These are phyloP conservation scores for Cryptosporidium ubiquitum DNA, from an alignment of 169 alveolate genomes.

Conservation along the genomic window DNA sequence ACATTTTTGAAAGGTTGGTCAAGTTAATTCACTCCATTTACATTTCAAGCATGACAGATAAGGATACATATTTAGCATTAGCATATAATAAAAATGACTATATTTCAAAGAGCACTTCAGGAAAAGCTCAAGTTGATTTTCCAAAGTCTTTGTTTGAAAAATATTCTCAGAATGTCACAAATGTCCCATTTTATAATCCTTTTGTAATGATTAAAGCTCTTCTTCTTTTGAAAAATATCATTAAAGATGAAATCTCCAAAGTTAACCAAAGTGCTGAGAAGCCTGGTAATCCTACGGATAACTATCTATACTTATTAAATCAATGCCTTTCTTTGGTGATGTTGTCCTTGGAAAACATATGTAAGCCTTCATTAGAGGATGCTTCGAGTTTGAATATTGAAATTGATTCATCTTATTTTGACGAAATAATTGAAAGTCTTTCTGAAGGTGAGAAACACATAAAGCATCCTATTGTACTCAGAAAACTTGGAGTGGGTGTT, in stretches of 20 bases:
- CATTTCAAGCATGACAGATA: conserved; percentile 40
- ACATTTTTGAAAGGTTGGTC: neutral
- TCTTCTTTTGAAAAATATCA: conserved; percentile 3
- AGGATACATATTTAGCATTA: conserved; percentile 50
- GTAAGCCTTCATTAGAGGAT: conserved; percentile 13
- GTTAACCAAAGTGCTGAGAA: neutral
- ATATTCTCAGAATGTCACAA: neutral
- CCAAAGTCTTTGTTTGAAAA: neutral
- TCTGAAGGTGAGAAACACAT: neutral
- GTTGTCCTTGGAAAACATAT: conserved; percentile 3
- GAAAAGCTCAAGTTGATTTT: neutral
- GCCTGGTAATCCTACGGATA: neutral
- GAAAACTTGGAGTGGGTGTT: conserved; percentile 27
- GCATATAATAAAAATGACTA: conserved; percentile 43
- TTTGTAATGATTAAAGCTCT: conserved; percentile 32
- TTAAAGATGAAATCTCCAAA: conserved; percentile 1
- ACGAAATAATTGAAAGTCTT: conserved; percentile 30
- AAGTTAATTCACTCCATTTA: conserved; percentile 33
- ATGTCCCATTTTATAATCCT: conserved; percentile 48
- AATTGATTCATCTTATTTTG: conserved; percentile 21
- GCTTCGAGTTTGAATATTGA: neutral
- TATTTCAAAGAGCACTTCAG: neutral
- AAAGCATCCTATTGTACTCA: neutral
- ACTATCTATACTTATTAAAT: neutral
- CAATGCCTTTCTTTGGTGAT: neutral